A percentile compares a stretch with the other conserved stretches of the same genome.
These are phyloP conservation scores for Arxiozyma slooffiae DNA, from an alignment of 1,139 yeast genomes.

Conservation along the genomic window DNA sequence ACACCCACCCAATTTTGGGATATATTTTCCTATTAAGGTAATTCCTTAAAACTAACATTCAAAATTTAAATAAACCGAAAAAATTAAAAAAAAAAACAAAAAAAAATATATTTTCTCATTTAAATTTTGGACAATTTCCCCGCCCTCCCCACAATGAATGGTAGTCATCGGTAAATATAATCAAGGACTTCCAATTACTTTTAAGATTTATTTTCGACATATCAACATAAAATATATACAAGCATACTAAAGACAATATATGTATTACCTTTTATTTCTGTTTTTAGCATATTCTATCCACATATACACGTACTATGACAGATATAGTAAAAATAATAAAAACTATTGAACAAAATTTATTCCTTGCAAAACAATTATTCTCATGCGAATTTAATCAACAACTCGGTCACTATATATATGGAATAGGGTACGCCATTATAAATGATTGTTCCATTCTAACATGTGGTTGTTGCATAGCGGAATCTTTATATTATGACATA, in stretches of 20 bases:
- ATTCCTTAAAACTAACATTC: no score
- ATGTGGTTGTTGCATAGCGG: conserved; percentile 69
- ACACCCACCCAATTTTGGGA: no score
- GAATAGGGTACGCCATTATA: conserved; percentile 19
- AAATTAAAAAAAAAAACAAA: no score
- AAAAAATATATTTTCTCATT: no score
- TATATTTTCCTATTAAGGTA: no score
- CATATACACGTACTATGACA: not conserved
- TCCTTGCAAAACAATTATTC: conserved; percentile 20
- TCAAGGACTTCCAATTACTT: no score
- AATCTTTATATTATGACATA: conserved; percentile 27
- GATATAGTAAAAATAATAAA: conserved; percentile 10
- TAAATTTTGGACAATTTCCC: no score
- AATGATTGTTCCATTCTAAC: conserved; percentile 47
- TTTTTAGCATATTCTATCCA: not conserved
- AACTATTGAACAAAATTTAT: conserved; percentile 20
- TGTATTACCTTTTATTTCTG: not conserved
- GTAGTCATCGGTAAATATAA: no score
- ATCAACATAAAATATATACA: no score
- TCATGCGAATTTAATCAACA: conserved; percentile 6
- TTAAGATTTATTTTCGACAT: no score
- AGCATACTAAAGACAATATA: not conserved
- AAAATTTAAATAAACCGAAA: no score
- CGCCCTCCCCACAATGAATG: no score
- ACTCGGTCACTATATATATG: conserved; percentile 10